Evolutionary conservation across 768 basidiomycete species (phyloP).

Genomic region (Termitomyces sp.): DNA sequence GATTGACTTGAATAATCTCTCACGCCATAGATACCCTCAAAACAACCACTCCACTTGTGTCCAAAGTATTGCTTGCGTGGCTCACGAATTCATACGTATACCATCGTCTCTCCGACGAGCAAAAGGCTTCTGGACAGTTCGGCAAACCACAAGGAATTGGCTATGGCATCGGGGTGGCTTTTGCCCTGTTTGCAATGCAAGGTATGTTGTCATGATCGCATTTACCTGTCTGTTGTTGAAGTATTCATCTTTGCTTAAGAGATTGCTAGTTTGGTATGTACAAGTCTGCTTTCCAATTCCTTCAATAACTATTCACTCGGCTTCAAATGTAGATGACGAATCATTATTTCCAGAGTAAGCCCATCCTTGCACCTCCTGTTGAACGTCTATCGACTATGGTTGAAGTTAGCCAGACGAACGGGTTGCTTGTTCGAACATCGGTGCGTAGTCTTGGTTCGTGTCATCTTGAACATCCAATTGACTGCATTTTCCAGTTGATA

Average conservation of each 20-base stretch:
- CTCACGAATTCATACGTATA: conserved; percentile 39
- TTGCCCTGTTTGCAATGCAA: conserved; percentile 51
- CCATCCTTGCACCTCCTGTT: background rate
- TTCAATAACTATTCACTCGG: background rate
- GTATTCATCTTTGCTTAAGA: conserved; percentile 14
- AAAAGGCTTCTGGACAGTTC: conserved; percentile 23
- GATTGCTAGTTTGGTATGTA: conserved; percentile 27
- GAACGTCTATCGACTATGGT: too few relatives aligned
- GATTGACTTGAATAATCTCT: background rate
- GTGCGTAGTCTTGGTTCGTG: conserved; percentile 3
- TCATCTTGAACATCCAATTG: background rate
- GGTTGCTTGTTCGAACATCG: conserved; percentile 16
- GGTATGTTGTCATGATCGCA: conserved; percentile 21
- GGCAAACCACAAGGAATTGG: conserved; percentile 39
- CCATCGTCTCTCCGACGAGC: conserved; percentile 25
- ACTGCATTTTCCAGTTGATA: conserved; percentile 19
- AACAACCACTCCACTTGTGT: conserved; percentile 44
- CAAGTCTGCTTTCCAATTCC: background rate
- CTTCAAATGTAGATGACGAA: conserved; percentile 17
- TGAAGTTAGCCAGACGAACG: conserved; percentile 13
- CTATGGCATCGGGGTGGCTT: conserved; percentile 48
- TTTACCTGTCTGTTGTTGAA: background rate
- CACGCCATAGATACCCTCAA: conserved; percentile 37
- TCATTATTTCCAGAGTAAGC: conserved; percentile 18
- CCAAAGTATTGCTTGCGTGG: conserved; percentile 44